These are phyloP conservation scores for Xylaria castorea DNA, from an alignment of 495 filamentous ascomycete genomes.

Conservation along the genomic window DNA sequence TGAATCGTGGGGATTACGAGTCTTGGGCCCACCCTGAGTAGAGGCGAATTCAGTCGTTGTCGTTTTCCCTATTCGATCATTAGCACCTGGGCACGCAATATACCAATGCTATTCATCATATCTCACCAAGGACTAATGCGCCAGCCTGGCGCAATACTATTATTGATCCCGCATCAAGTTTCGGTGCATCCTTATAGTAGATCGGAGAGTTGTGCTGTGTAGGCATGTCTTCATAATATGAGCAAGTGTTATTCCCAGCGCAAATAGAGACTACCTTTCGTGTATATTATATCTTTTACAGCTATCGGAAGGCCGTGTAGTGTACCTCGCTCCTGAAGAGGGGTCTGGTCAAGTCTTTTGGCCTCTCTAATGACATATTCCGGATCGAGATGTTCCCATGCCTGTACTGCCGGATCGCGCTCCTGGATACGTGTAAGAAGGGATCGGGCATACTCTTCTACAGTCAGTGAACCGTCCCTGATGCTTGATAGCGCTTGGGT, in stretches of 20 bases:
- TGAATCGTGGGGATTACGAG: constrained; percentile 56
- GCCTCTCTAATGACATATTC: constrained; percentile 58
- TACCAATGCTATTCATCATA: background rate
- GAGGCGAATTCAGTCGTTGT: constrained; percentile 61
- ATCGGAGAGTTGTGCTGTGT: constrained; percentile 59
- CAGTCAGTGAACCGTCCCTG: constrained; percentile 47
- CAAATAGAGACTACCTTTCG: constrained; percentile 50
- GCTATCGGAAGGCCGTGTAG: constrained; percentile 62
- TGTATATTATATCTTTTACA: constrained; percentile 66
- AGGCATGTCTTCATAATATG: constrained; percentile 53
- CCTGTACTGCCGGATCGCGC: constrained; percentile 57
- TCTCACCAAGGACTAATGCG: constrained; percentile 57
- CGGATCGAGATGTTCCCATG: constrained; percentile 60
- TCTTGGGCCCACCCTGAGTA: constrained; percentile 43
- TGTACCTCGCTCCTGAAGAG: constrained; percentile 53
- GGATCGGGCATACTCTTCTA: constrained; percentile 59
- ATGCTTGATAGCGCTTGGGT: constrained; percentile 46
- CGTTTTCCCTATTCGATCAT: constrained; percentile 44
- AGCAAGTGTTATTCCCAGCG: constrained; percentile 9
- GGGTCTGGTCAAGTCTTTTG: constrained; percentile 55
- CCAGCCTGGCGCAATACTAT: constrained; percentile 54
- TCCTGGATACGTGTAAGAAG: constrained; percentile 56
- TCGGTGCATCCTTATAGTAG: constrained; percentile 46
- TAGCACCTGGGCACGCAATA: background rate
- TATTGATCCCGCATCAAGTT: constrained; percentile 52